A percentile compares a stretch with the other conserved stretches of the same genome.
phyloP scores from a whole-genome alignment of 768 basidiomycete species.

The Ramaria rubella region DNA sequence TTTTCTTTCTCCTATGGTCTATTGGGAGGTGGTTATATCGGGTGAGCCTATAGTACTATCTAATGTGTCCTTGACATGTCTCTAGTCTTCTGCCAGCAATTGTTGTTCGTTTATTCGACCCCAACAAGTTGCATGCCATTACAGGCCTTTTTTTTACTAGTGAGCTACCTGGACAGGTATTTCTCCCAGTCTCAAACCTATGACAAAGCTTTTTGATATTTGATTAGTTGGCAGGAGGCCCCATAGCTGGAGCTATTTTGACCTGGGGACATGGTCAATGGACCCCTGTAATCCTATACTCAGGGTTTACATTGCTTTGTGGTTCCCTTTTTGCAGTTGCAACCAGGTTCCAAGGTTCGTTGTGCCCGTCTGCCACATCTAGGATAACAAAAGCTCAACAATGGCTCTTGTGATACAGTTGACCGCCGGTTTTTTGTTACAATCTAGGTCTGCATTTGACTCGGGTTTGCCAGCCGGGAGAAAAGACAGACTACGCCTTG shows the following conservation, averaged over 20 bases:
- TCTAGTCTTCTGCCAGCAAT: constrained; percentile 6
- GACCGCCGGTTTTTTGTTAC: no score
- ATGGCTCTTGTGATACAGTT: no score
- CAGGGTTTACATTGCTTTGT: constrained; percentile 5
- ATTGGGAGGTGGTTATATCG: constrained; percentile 9
- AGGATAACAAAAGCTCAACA: no score
- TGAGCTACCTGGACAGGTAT: constrained; percentile 6
- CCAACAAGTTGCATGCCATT: background rate
- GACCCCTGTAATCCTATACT: constrained; percentile 7
- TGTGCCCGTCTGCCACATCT: no score
- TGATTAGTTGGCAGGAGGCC: constrained; percentile 4
- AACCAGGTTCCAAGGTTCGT: constrained; percentile 7
- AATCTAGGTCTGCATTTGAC: no score
- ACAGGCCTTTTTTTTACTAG: constrained; percentile 5
- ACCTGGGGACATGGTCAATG: background rate
- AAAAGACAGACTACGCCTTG: no score
- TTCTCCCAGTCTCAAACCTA: background rate
- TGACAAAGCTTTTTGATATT: background rate
- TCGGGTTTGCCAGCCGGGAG: no score
- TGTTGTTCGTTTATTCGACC: constrained; percentile 4
- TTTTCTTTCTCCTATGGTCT: constrained; percentile 6
- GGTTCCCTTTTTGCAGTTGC: constrained; percentile 9
- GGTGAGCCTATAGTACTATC: background rate
- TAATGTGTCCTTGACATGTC: background rate
- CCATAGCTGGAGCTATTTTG: constrained; percentile 7